A percentile compares a stretch with the other conserved stretches of the same genome.
phyloP scores from a whole-genome alignment of 73 alveolate species.

The Paraurostyla sp. region DNA sequence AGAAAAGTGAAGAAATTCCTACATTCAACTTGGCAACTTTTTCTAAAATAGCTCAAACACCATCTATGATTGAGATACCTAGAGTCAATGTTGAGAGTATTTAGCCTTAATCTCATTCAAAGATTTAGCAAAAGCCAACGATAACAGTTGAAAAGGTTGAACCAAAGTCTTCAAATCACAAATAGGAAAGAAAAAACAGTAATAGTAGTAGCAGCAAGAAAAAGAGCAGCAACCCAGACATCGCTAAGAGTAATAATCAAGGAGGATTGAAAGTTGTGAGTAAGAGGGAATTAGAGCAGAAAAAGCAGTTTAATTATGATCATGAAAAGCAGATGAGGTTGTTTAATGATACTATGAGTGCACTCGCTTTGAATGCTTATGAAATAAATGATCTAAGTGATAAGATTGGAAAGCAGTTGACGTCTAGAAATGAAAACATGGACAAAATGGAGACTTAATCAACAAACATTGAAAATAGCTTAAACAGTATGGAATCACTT shows the following conservation, averaged over 20 bases:
- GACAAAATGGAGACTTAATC: slow-evolving; percentile 6
- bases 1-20: too few species aligned
- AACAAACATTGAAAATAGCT: background rate
- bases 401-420: background rate
- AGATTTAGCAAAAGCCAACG: background rate
- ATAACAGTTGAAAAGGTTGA: background rate
- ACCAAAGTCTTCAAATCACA: background rate
- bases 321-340: slow-evolving; percentile 42
- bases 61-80: too few species aligned
- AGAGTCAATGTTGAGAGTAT: too few species aligned
- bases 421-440: background rate
- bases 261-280: slow-evolving; percentile 14
- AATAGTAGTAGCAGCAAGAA: background rate
- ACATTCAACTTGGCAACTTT: too few species aligned
- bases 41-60: too few species aligned
- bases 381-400: slow-evolving; percentile 22
- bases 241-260: background rate
- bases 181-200: background rate
- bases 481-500: slow-evolving; percentile 9
- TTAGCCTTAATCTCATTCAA: too few species aligned
- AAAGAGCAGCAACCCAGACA: background rate
- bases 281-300: background rate
- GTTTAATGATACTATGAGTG: slow-evolving; percentile 15
- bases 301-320: background rate
- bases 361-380: slow-evolving; percentile 46